phyloP scores from a whole-genome alignment of 306 rosid genomes.

The Prunus mongolica region DNA sequence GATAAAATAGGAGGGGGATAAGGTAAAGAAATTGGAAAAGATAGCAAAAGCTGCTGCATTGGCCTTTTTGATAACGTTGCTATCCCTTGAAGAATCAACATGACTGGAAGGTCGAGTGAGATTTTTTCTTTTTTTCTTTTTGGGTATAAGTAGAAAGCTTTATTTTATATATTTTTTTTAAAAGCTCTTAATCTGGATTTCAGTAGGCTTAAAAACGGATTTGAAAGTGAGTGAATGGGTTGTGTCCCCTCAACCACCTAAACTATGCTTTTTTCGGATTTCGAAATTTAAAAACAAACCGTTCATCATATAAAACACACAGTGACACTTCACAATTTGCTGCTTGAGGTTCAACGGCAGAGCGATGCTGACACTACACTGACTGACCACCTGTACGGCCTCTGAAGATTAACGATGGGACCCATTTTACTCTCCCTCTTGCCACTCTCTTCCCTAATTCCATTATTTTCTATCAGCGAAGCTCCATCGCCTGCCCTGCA shows the following conservation, averaged over 20 bases:
- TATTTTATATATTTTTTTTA: neutral
- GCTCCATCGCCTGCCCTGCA: neutral
- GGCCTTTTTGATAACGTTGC: neutral
- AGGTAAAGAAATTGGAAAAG: neutral
- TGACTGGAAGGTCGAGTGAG: neutral
- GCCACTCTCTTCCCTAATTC: too few species aligned
- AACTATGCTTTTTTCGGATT: neutral
- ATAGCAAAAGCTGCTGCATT: neutral
- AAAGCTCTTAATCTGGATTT: neutral
- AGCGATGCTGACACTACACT: conserved; percentile 8
- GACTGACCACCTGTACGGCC: conserved; percentile 3
- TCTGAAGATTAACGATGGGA: neutral
- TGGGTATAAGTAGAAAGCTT: too few species aligned
- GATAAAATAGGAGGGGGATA: neutral
- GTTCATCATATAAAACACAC: neutral
- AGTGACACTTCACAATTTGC: neutral
- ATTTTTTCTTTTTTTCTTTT: neutral
- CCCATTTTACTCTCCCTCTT: neutral
- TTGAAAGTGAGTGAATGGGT: conserved; percentile 1
- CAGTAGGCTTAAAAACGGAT: neutral
- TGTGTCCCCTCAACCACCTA: conserved; percentile 17
- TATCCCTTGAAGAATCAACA: conserved; percentile 13
- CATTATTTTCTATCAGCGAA: too few species aligned
- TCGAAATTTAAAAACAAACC: neutral
- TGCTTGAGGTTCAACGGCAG: conserved; percentile 12